Base-by-base conservation (phyloP, 2,329 filamentous ascomycete species). In the Rachicladosporium sp. region DNA sequence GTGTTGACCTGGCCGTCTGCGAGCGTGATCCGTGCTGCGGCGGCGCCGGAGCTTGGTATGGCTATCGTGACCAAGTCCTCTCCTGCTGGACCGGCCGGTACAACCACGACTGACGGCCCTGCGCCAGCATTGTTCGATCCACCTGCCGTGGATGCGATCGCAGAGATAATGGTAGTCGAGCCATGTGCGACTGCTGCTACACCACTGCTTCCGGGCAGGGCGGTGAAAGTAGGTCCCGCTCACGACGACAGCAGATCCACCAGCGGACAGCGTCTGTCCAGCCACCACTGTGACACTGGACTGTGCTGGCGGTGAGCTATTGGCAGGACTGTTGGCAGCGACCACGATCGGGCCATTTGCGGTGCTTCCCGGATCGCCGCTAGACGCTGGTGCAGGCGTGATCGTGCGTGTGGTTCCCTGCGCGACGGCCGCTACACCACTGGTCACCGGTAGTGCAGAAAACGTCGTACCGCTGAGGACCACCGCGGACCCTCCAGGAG, bases 1-100 rank as follows among this genome's bases (percentile, higher is more conserved):
- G 2, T 11, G 69, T 72, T 43, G 63, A 33, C 9, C 31, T 33
- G 31, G 31, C 31, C 11, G 11, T 11, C 11, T 10, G 31, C 5
- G 31, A 33, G 23, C 8, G 23, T 27, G 23, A 27, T 27, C 23
- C 23, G 23, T 27, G 3, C 23, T 27, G 23, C 23, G 23, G 23
- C 23, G 23, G 23, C 23, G 23, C 23, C 23, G 8, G 23, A 7
- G 8, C 23, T 27, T 3, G 23, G 23, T 27, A 27, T 27, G 23
- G 23, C 23, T 6, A 27, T 6, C 23, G 23, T 27, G 23, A 27
- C 4, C 23, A 27, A 27, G 8, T 6, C 8, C 23, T 27, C 23
- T 27, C 4, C 23, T 27, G 23, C 23, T 8, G 23, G 23, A 8
- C 8, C 7, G 23, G 23, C 23, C 4, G 23, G 23, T 8, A 27